phyloP scores from a whole-genome alignment of 2,329 filamentous ascomycete species.

The Aspergillus piperis region DNA sequence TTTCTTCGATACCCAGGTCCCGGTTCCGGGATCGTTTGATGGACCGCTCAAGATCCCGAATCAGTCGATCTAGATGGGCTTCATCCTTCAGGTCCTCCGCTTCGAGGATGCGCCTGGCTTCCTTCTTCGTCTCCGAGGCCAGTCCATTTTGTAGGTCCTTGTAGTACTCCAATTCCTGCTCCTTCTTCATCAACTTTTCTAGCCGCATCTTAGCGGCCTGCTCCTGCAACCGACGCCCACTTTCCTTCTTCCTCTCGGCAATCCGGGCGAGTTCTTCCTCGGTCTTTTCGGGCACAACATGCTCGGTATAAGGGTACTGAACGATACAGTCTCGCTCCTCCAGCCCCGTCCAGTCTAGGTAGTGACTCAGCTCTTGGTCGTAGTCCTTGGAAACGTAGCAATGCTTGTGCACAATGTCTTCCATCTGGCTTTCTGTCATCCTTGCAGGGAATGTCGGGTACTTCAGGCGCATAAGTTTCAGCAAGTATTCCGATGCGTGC shows the following conservation, averaged over 20 bases:
- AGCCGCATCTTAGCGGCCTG: constrained; percentile 97
- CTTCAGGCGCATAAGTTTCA: constrained; percentile 86
- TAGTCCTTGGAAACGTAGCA: constrained; percentile 88
- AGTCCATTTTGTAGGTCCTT: constrained; percentile 76
- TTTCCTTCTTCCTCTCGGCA: constrained; percentile 93
- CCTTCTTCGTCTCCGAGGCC: constrained; percentile 81
- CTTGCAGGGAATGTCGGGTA: constrained; percentile 88
- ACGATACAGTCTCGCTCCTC: constrained; percentile 87
- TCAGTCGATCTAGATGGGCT: constrained; percentile 74
- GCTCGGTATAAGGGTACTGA: constrained; percentile 92
- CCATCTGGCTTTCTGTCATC: constrained; percentile 80
- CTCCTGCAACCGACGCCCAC: constrained; percentile 84
- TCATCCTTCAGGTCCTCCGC: constrained; percentile 93
- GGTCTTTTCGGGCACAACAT: constrained; percentile 85
- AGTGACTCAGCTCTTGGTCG: constrained; percentile 71
- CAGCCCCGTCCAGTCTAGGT: constrained; percentile 86
- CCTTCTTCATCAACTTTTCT: constrained; percentile 92
- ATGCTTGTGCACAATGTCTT: constrained; percentile 82
- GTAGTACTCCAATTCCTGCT: constrained; percentile 93
- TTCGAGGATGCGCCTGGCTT: constrained; percentile 80
- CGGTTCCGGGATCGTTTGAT: constrained; percentile 90
- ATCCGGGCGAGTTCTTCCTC: constrained; percentile 89
- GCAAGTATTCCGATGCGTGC: constrained; percentile 85
- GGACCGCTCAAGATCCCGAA: constrained; percentile 86
- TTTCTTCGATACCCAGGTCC: constrained; percentile 84